Base-by-base conservation (phyloP, 140 eudicot species). In the Cichorium intybus region DNA sequence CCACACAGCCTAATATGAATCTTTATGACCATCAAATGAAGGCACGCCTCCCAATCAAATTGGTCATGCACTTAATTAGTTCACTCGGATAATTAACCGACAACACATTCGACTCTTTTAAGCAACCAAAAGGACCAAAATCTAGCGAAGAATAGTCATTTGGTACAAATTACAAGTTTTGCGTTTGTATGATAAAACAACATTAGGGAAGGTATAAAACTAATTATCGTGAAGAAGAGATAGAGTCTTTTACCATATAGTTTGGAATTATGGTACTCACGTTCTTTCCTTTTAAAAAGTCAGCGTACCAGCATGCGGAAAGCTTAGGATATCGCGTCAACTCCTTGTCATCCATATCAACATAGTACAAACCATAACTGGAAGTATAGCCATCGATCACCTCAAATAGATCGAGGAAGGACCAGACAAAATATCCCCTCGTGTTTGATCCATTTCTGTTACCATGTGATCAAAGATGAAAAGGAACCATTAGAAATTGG, bases 321-420 rank as follows among this genome's bases (percentile, higher is more conserved):
- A 75, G 79, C 77, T 87, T 87, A 1, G 85, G 95, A 63, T 80
- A 78, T 69, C 95, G 81, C 24, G 43, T 80, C 66, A 87, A 70
- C 46, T 83, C 62, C 24, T 75, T 69, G 76, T 86, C 85, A 63
- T 81, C 76, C 63, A 76, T 60, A 70, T 87, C 90, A 2, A 87
- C 90, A 5, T 75, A 83, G 80, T 75, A 76, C 63, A 87, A 33
- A 21, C 95, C 95, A 20, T 45, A 86, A 7, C 72, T 59, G 1
- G 39, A 9, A 4, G 21, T 39, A 43, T 78, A 86, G 58, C 83
- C 87, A 17, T 0, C 76, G 26, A 72, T 1, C 35, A 81, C 7
- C 78, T 83, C 95, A 47, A 74, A 84, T 22, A 79, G 68, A 66
- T 86, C 95, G 24, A 86, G 15, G 60, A 83, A 83, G 0, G 87